A percentile compares a stretch with the other conserved stretches of the same genome.
Conservation (phyloP, 176 grass and related monocot genomes). For the Phoenix roebelenii region DNA sequence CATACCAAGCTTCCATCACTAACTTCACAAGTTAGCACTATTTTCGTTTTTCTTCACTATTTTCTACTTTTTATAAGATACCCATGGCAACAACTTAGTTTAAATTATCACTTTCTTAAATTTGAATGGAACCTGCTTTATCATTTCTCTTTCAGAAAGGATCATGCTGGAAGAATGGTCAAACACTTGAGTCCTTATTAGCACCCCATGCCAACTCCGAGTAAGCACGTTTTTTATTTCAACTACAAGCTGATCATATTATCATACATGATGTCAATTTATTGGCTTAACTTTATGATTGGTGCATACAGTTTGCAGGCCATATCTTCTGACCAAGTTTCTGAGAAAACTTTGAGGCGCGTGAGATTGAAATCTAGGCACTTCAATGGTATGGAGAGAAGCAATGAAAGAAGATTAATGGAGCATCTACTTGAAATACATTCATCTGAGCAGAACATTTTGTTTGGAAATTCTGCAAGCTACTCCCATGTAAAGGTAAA, state of each 20-base stretch:
- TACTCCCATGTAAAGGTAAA: conserved; percentile 34
- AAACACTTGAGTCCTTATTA: conserved; percentile 81
- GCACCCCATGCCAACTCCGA: conserved; percentile 29
- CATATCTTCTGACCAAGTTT: conserved; percentile 39
- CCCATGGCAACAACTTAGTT: too few species aligned
- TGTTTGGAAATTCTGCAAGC: conserved; percentile 41
- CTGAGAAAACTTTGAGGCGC: conserved; percentile 46
- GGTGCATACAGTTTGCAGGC: conserved; percentile 31
- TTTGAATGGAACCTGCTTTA: background rate
- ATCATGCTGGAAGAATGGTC: conserved; percentile 65
- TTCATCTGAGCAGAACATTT: conserved; percentile 60
- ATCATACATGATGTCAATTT: background rate
- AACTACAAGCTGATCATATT: conserved; percentile 12
- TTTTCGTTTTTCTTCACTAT: too few species aligned
- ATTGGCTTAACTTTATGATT: conserved; percentile 7
- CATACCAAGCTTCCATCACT: too few species aligned
- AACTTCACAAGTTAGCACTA: too few species aligned
- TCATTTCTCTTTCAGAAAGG: conserved; percentile 50
- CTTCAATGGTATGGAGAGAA: conserved; percentile 37
- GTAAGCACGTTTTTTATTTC: conserved; percentile 36
- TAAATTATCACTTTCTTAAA: too few species aligned
- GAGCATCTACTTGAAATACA: conserved; percentile 63
- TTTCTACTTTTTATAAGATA: too few species aligned
- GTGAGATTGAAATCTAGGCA: conserved; percentile 65
- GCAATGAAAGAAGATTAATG: conserved; percentile 33